Evolutionary conservation across 2,329 filamentous ascomycete genomes (phyloP).

Genomic region (Fusarium sp.): DNA sequence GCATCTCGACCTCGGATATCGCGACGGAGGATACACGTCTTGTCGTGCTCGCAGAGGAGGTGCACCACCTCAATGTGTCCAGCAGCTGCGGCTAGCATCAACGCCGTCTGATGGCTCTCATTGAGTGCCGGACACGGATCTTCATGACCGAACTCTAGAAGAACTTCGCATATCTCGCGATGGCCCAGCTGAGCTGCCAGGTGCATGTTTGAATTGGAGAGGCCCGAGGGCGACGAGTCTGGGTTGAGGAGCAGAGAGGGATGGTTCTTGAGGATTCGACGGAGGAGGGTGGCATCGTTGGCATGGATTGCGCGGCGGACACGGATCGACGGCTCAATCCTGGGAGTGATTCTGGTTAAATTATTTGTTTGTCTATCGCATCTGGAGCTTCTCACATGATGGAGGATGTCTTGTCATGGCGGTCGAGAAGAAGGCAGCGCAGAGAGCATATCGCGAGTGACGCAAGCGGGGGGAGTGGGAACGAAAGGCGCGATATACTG

Average conservation of each 20-base stretch:
- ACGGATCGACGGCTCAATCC: slow-evolving; percentile 82
- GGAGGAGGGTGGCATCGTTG: slow-evolving; percentile 78
- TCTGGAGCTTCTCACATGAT: slow-evolving; percentile 36
- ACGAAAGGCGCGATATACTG: slow-evolving; percentile 7
- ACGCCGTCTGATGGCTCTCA: slow-evolving; percentile 81
- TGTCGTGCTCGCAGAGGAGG: slow-evolving; percentile 74
- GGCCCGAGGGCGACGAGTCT: slow-evolving; percentile 73
- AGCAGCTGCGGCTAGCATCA: slow-evolving; percentile 80
- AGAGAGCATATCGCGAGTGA: slow-evolving; percentile 37
- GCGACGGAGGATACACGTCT: slow-evolving; percentile 71
- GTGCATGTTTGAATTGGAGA: slow-evolving; percentile 87
- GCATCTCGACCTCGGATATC: slow-evolving; percentile 79
- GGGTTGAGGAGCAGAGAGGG: slow-evolving; percentile 81
- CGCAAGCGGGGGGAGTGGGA: slow-evolving; percentile 5
- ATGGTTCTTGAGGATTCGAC: slow-evolving; percentile 81
- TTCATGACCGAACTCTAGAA: slow-evolving; percentile 83
- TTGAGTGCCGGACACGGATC: slow-evolving; percentile 79
- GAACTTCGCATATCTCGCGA: slow-evolving; percentile 74
- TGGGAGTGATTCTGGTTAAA: slow-evolving; percentile 48
- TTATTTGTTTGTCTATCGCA: not conserved
- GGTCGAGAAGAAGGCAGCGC: slow-evolving; percentile 30
- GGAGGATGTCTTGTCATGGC: slow-evolving; percentile 42
- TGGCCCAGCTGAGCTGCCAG: slow-evolving; percentile 81
- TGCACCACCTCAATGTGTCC: slow-evolving; percentile 81
- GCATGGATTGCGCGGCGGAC: slow-evolving; percentile 85